Base-by-base conservation (phyloP, 257 asterid species). In the Gentiana straminea region DNA sequence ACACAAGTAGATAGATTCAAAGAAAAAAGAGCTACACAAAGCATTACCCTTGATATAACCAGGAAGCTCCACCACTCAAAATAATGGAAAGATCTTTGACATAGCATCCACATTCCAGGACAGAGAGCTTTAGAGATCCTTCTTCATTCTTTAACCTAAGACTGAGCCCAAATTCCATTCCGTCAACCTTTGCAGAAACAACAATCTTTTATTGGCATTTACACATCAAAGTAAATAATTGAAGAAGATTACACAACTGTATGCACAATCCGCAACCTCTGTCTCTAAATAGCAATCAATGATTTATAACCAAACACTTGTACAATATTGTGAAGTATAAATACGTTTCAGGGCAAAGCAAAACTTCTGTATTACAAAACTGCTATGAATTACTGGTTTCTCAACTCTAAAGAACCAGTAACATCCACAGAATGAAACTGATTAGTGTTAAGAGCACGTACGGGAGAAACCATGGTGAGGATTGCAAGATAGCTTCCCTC, bases 21-120 rank as follows among this genome's bases (percentile, higher is more conserved):
- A 64, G 15, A 55, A 35, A 55, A 69, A 64, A 33, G 36, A 39
- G 33, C 38, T 9, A 64, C 7, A 51, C 43, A 61, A 55, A 35
- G 53, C 15, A 44, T 57, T 83, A 92, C 99, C 99, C 89, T 81
- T 92, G 95, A 71, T 92, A 92, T 65, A 92, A 79, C 99, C 99
- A 92, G 1, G 99, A 88, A 32, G 97, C 97, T 77, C 99, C 97
- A 37, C 99, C 99, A 46, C 80, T 68, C 86, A 92, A 73, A 62
- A 78, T 64, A 73, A 92, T 85, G 55, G 82, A 74, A 56, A 92
- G 73, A 68, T 64, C 76, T 35, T 70, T 69, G 68, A 92, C 95
- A 57, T 82, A 72, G 68, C 99, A 83, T 51, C 91, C 97, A 71
- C 84, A 81, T 7, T 88, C 95, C 79, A 79, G 66, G 61, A 84